Percentiles rank a stretch among this genome's conserved stretches.
Evolutionary conservation across 2,329 filamentous ascomycete genomes (phyloP).

Genomic region (Cladobotryum protrusum): DNA sequence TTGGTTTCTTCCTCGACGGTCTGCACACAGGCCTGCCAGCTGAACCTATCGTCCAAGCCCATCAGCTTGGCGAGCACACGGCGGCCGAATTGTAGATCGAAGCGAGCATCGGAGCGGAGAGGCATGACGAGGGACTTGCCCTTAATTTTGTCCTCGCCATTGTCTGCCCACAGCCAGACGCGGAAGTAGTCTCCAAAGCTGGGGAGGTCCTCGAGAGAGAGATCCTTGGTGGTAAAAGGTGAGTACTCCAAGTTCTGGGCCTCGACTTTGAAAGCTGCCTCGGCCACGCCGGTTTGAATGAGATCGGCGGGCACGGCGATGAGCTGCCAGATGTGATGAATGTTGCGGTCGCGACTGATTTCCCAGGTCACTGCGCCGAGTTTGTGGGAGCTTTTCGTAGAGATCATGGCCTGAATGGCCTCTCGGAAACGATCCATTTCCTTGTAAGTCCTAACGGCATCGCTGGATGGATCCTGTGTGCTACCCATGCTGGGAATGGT

Average conservation of each 20-base stretch:
- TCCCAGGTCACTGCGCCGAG: conserved; percentile 89
- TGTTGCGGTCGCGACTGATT: conserved; percentile 71
- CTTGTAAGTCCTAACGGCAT: conserved; percentile 54
- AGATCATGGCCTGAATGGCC: conserved; percentile 73
- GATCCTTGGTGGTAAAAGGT: conserved; percentile 41
- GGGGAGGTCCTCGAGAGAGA: conserved; percentile 45
- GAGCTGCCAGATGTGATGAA: conserved; percentile 93
- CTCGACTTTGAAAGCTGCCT: conserved; percentile 82
- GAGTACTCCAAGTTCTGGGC: conserved; percentile 66
- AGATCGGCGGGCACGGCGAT: conserved; percentile 66
- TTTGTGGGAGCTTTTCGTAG: conserved; percentile 44
- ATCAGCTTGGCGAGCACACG: conserved; percentile 84
- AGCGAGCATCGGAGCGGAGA: conserved; percentile 64
- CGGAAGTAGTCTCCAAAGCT: conserved; percentile 65
- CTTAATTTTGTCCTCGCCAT: conserved; percentile 48
- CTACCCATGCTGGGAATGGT: conserved; percentile 64
- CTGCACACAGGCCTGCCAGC: conserved; percentile 84
- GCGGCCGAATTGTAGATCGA: conserved; percentile 87
- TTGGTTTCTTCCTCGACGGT: conserved; percentile 67
- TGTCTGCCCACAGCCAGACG: conserved; percentile 69
- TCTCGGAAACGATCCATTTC: conserved; percentile 83
- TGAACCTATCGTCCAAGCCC: conserved; percentile 66
- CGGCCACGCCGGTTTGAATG: conserved; percentile 67
- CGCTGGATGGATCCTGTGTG: conserved; percentile 41
- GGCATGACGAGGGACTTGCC: conserved; percentile 66